Evolutionary conservation across 73 alveolate species (phyloP).

Genomic region (Stentor coeruleus): DNA sequence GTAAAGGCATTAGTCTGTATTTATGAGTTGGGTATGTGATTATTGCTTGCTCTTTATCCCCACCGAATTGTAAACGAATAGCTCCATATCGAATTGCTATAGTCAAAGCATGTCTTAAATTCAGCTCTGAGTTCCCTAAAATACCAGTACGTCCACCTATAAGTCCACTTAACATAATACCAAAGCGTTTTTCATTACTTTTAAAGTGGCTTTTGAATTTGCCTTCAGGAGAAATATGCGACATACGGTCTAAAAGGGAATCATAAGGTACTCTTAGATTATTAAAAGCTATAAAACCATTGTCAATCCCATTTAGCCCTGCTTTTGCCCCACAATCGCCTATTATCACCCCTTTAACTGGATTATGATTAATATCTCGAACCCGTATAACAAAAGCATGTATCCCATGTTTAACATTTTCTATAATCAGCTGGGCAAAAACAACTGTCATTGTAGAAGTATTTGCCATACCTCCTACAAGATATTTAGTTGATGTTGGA

Average conservation of each 20-base stretch:
- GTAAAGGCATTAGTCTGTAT: slow-evolving; percentile 26
- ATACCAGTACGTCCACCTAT: slow-evolving; percentile 70
- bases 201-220: slow-evolving; percentile 52
- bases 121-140: slow-evolving; percentile 35
- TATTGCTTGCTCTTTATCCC: slow-evolving; percentile 28
- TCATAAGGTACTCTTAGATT: slow-evolving; percentile 66
- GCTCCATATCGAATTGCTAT: slow-evolving; percentile 68
- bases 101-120: slow-evolving; percentile 34
- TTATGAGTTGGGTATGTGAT: slow-evolving; percentile 33
- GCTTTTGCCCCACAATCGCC: slow-evolving; percentile 87
- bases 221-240: slow-evolving; percentile 60
- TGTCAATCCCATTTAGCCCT: slow-evolving; percentile 75
- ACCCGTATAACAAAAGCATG: slow-evolving; percentile 72
- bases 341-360: slow-evolving; percentile 60
- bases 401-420: slow-evolving; percentile 65
- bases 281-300: slow-evolving; percentile 66
- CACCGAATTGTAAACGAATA: slow-evolving; percentile 58
- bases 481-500: slow-evolving; percentile 60
- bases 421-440: slow-evolving; percentile 56
- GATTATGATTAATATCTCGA: slow-evolving; percentile 65
- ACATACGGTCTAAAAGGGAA: slow-evolving; percentile 60
- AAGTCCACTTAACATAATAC: slow-evolving; percentile 50
- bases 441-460: slow-evolving; percentile 61
- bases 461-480: slow-evolving; percentile 81
- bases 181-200: slow-evolving; percentile 72